phyloP scores from a whole-genome alignment of 192 early-diverging fungal species.

The Rhizophagus prolifer region DNA sequence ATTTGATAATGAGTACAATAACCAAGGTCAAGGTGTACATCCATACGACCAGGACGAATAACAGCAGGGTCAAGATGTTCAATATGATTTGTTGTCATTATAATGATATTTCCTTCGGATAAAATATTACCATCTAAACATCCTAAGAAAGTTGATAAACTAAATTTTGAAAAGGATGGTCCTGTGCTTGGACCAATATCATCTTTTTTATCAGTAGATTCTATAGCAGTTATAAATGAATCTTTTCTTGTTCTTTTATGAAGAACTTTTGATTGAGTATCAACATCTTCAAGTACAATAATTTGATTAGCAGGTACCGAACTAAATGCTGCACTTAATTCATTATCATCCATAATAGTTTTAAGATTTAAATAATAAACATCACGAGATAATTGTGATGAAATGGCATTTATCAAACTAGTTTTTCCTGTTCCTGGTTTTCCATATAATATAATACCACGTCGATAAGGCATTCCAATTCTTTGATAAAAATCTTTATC shows the following conservation, averaged over 20 bases:
- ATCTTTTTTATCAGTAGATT: neutral
- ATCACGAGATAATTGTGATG: conserved; percentile 36
- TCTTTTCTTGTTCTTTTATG: conserved; percentile 31
- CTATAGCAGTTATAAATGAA: neutral
- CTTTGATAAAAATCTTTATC: conserved; percentile 59
- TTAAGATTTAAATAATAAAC: conserved; percentile 45
- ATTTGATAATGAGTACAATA: conserved; percentile 65
- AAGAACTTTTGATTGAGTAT: conserved; percentile 51
- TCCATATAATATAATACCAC: conserved; percentile 47
- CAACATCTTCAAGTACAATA: conserved; percentile 61
- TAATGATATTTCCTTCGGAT: conserved; percentile 54
- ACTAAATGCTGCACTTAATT: conserved; percentile 37
- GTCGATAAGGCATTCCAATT: conserved; percentile 62
- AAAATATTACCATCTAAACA: conserved; percentile 63
- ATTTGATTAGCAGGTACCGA: conserved; percentile 41
- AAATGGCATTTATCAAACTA: conserved; percentile 42
- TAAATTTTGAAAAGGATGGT: conserved; percentile 24
- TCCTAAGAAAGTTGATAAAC: conserved; percentile 53
- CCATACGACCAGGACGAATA: conserved; percentile 59
- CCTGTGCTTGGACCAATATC: neutral
- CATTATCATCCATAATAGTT: conserved; percentile 36
- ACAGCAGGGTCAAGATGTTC: conserved; percentile 63
- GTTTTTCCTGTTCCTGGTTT: conserved; percentile 48
- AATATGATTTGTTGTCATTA: conserved; percentile 68
- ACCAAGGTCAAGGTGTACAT: conserved; percentile 59